Evolutionary conservation across 768 basidiomycete species (phyloP).

Genomic region (Boletus sp.): DNA sequence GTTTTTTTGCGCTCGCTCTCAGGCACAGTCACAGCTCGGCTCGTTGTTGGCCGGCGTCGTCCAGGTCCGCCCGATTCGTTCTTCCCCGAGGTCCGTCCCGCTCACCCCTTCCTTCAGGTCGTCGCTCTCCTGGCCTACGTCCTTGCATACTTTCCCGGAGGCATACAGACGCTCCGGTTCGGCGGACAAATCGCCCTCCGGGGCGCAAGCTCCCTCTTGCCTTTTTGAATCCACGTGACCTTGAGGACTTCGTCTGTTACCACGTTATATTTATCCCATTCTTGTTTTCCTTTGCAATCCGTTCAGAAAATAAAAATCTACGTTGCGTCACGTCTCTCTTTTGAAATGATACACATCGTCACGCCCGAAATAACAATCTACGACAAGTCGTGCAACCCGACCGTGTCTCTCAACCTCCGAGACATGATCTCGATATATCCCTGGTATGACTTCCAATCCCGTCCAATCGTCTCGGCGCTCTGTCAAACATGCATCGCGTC

Average conservation of each 20-base stretch:
- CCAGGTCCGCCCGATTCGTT: constrained; percentile 47
- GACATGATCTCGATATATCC: constrained; percentile 78
- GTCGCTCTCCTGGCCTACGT: constrained; percentile 86
- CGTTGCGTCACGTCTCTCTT: too few species aligned
- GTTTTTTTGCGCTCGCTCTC: neutral
- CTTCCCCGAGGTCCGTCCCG: neutral
- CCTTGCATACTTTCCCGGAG: constrained; percentile 94
- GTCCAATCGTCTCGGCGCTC: constrained; percentile 44
- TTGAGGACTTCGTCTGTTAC: too few species aligned
- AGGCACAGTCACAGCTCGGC: constrained; percentile 85
- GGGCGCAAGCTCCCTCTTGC: constrained; percentile 80
- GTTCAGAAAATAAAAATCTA: too few species aligned
- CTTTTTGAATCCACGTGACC: constrained; percentile 45
- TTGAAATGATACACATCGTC: too few species aligned
- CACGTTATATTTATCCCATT: too few species aligned
- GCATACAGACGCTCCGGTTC: constrained; percentile 73
- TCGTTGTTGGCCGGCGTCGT: constrained; percentile 80
- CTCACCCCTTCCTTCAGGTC: constrained; percentile 43
- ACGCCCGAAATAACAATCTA: constrained; percentile 7
- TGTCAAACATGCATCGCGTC: constrained; percentile 18
- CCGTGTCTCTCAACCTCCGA: constrained; percentile 62
- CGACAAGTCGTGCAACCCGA: constrained; percentile 50
- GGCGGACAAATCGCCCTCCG: constrained; percentile 80
- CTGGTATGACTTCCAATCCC: constrained; percentile 61
- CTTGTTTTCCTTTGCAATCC: too few species aligned